These are phyloP conservation scores for Cordyceps militaris DNA, from an alignment of 2,329 filamentous ascomycete species.

Conservation along the genomic window DNA sequence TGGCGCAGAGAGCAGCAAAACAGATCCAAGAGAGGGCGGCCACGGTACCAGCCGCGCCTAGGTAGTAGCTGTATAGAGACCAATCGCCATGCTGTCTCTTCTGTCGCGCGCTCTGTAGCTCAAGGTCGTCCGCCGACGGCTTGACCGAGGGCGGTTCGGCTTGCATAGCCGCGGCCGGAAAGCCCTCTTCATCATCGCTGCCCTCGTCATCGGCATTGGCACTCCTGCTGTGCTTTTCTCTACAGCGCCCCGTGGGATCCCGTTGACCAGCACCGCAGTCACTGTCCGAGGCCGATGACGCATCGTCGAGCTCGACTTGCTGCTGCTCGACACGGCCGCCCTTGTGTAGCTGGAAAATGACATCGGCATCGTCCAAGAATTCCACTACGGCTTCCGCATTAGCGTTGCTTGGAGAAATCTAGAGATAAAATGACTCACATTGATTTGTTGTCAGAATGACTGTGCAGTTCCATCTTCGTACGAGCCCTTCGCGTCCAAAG, in stretches of 20 bases:
- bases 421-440: neutral
- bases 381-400: neutral
- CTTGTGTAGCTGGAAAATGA: neutral
- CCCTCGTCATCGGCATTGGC: neutral
- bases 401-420: neutral
- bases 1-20: neutral
- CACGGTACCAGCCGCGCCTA: neutral
- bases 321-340: neutral
- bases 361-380: neutral
- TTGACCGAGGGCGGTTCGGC: neutral
- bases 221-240: neutral
- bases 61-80: slow-evolving; percentile 1
- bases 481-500: neutral
- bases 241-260: neutral
- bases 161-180: neutral
- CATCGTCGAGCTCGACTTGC: neutral
- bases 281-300: neutral
- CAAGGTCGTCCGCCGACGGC: neutral
- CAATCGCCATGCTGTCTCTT: neutral
- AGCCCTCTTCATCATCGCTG: neutral
- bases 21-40: neutral
- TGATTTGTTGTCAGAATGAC: slow-evolving; percentile 8
- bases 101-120: neutral
- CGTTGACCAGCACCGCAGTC: neutral
- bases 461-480: neutral